phyloP scores from a whole-genome alignment of 768 basidiomycete species.

The Lyophyllum shimeji region DNA sequence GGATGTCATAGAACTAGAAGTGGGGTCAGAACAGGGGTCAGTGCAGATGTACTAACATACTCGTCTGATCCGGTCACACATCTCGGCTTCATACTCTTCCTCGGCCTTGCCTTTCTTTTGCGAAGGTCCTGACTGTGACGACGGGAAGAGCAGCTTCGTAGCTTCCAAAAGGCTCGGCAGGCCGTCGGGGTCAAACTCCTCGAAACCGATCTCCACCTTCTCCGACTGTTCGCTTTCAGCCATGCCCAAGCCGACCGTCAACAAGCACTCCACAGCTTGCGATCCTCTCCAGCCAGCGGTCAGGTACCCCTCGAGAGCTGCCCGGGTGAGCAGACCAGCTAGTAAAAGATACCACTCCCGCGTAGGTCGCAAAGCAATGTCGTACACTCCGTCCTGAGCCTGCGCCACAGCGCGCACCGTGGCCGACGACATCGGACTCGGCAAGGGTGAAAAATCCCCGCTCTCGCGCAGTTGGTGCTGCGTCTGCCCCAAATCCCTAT shows the following conservation, averaged over 20 bases:
- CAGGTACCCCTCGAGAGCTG: constrained; percentile 82
- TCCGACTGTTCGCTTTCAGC: constrained; percentile 30
- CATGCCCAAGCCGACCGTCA: constrained; percentile 69
- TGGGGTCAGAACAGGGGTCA: constrained; percentile 1
- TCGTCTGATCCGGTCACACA: constrained; percentile 67
- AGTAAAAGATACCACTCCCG: constrained; percentile 82
- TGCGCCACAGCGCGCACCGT: constrained; percentile 8
- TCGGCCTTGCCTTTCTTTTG: constrained; percentile 51
- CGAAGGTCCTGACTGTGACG: constrained; percentile 31
- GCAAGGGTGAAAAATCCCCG: constrained; percentile 12
- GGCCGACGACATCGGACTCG: constrained; percentile 15
- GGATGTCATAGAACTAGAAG: constrained; percentile 74
- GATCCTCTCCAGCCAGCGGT: constrained; percentile 78
- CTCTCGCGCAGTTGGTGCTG: constrained; percentile 5
- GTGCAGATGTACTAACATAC: constrained; percentile 40
- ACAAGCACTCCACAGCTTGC: constrained; percentile 65
- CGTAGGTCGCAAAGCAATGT: constrained; percentile 63
- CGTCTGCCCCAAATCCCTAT: constrained; percentile 16
- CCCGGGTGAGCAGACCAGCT: constrained; percentile 75
- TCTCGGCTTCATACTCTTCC: constrained; percentile 72
- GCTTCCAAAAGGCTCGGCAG: constrained; percentile 69
- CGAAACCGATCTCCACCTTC: constrained; percentile 40
- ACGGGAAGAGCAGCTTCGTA: constrained; percentile 67
- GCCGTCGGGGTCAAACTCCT: constrained; percentile 73
- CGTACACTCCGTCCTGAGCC: constrained; percentile 35